These are phyloP conservation scores for Tuber indicum DNA, from an alignment of 495 filamentous ascomycete species.

Conservation along the genomic window DNA sequence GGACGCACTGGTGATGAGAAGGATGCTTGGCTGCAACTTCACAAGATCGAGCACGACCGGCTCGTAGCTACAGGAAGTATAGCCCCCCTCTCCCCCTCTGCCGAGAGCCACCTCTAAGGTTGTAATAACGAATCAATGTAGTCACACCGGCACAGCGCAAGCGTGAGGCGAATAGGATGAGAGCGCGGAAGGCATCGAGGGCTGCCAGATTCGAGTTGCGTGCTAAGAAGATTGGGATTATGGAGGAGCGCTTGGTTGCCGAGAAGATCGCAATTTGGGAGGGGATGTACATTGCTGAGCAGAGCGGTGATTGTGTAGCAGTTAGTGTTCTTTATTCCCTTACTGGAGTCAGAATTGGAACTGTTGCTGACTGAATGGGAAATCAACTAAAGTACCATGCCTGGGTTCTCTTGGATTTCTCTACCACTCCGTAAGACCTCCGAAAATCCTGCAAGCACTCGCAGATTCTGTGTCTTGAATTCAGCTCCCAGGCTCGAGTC, in stretches of 20 bases:
- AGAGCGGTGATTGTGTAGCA: neutral
- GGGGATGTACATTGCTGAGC: neutral
- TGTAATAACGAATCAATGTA: neutral
- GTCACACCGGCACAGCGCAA: neutral
- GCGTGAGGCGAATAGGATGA: neutral
- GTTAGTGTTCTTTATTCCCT: neutral
- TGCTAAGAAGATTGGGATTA: neutral
- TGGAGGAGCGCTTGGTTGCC: neutral
- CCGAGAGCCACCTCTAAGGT: neutral
- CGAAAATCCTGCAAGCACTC: neutral
- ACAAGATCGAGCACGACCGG: neutral
- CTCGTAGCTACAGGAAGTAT: neutral
- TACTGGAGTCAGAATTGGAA: neutral
- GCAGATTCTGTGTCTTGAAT: neutral
- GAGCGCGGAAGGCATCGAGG: neutral
- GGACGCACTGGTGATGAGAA: neutral
- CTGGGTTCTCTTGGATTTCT: neutral
- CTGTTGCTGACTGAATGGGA: neutral
- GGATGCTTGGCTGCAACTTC: neutral
- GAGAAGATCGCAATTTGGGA: neutral
- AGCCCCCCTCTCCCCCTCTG: neutral
- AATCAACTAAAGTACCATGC: neutral
- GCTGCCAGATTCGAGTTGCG: neutral
- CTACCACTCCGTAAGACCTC: neutral
- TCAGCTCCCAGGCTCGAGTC: neutral